Evolutionary conservation across 441 rosid species (phyloP), one percentile per base, ranked within the genome.

Genomic region (Gossypium davidsonii): DNA sequence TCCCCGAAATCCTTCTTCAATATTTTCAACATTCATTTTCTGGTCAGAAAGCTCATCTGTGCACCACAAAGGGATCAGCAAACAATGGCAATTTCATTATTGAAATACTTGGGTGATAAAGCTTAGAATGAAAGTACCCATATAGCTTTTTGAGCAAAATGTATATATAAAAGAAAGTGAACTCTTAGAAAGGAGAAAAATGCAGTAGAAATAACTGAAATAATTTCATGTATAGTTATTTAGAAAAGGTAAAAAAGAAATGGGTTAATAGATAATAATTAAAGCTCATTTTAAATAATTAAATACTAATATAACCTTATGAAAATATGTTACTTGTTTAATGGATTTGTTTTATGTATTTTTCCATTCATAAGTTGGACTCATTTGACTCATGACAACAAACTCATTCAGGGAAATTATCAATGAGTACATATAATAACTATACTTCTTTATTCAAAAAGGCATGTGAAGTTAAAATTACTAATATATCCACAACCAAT

Each of bases 1-100:
- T 56, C 99, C 97, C 14, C 92, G 88, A 77, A 95, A 95, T 37
- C 99, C 99, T 82, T 81, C 96, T 81, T 95, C 97, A 4, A 85
- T 76, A 80, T 81, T 86, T 66, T 84, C 86, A 62, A 80, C 75
- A 71, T 85, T 85, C 75, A 82, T 73, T 79, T 88, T 91, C 82
- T 84, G 86, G 63, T 81, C 91, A 77, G 89, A 82, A 71, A 96
- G 83, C 86, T 96, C 98, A 86, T 96, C 99, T 95, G 87, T 75
- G 59, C 56, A 76, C 74, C 72, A 76, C 37, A 55, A 77, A 42
- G 11, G 7, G 34, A 81, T 66, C 62, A 71, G 31, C 42, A 66
- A 59, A 67, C 39, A 74, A 71, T 60, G 44, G 70, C 71, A 49
- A 79, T 28, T 67, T 66, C 48, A 74, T 39, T 49, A 60, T 37